A percentile compares a stretch with the other conserved stretches of the same genome.
phyloP scores from a whole-genome alignment of 148 eudicot species.

The Vaccinium darrowii region DNA sequence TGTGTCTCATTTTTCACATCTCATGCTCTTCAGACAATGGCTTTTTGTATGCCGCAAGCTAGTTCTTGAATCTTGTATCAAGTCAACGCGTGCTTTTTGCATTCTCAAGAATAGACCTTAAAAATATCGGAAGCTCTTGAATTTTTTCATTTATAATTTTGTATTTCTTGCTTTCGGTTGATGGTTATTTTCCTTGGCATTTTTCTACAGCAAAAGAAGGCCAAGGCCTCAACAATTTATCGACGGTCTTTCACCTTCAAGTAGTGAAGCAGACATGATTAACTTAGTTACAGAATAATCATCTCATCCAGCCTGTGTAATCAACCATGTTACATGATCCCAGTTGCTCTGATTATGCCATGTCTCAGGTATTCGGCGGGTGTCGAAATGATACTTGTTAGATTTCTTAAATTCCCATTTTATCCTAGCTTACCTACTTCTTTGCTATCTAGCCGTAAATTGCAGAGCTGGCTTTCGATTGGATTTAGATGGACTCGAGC shows the following conservation, averaged over 20 bases:
- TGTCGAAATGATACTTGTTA: not conserved
- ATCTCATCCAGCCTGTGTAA: not conserved
- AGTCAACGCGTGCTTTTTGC: not conserved
- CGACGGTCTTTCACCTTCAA: not conserved
- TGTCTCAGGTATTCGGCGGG: not conserved
- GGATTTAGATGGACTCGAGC: not conserved
- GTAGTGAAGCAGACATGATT: not conserved
- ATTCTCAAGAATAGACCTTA: not conserved
- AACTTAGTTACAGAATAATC: not conserved
- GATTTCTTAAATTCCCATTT: not conserved
- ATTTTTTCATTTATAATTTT: not conserved
- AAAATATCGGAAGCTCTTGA: not conserved
- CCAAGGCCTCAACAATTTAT: not conserved
- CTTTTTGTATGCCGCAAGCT: not conserved
- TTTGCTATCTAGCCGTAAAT: not conserved
- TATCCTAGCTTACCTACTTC: not conserved
- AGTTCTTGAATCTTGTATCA: not conserved
- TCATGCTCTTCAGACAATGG: not conserved
- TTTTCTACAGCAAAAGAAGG: not conserved
- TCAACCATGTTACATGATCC: not conserved
- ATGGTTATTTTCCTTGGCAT: not conserved
- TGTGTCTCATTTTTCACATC: not conserved
- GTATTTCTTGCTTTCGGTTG: not conserved
- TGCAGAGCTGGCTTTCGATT: not conserved
- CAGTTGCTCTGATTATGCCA: not conserved